Base-by-base conservation (phyloP, 2,329 filamentous ascomycete species). In the Zymoseptoria ardabiliae region DNA sequence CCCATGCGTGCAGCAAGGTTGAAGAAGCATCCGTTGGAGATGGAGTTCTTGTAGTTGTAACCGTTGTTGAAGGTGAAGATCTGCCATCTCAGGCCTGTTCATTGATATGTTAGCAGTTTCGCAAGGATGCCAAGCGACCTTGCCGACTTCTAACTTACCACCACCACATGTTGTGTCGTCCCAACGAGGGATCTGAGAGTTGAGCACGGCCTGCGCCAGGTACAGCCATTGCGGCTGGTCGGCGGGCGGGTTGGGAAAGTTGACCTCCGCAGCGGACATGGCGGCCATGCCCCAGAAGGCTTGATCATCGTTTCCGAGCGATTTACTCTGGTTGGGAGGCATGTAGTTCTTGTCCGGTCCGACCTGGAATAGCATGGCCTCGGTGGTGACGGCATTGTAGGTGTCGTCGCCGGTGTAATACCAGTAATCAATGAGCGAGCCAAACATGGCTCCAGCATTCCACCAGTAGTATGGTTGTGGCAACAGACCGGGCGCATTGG, bases 391-490 rank as follows among this genome's bases (percentile, higher is more conserved):
- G 4, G 79, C 71, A 71, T 89, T 88, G 75, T 85, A 89, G 56
- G 80, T 80, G 6, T 74, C 67, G 71, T 90, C 87, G 61, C 85
- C 85, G 0, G 86, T 89, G 58, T 82, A 79, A 61, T 85, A 82
- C 83, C 85, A 87, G 73, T 90, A 90, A 71, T 89, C 85, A 51
- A 90, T 77, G 65, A 88, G 76, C 0, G 84, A 82, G 62, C 85
- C 84, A 79, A 87, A 88, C 74, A 90, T 72, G 50, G 70, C 71
- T n/a, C 72, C 72, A 10, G 84, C 84, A 70, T 90, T 84, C 87
- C 87, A 90, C 87, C 87, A 90, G 77, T 89, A 89, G 71, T 86
- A 87, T 63, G 86, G 86, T 9, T 79, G 72, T 2, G 85, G 83
- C 30, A 91, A 75, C 58, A 81, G 74, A 53, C 82, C 82, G 8